Conservation (phyloP, 257 asterid species). For the Leonotis leonurus region DNA sequence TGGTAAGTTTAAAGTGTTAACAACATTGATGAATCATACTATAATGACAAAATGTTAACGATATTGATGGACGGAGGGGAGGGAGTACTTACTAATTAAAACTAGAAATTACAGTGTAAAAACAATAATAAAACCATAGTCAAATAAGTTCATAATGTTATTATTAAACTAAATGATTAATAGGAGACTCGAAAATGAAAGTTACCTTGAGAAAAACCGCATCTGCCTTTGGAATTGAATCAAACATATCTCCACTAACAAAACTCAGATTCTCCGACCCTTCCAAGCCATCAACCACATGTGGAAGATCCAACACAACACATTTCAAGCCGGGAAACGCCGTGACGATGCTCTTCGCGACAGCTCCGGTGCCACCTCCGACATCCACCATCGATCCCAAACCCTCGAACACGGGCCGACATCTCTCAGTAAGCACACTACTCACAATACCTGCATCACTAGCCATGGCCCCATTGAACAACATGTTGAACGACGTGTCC, state of each 20-base stretch:
- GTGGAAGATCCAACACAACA: conserved; percentile 16
- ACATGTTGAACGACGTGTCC: background rate
- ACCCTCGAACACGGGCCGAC: background rate
- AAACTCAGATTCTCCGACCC: conserved; percentile 8
- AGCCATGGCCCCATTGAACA: background rate
- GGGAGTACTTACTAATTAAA: no score
- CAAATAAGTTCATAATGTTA: no score
- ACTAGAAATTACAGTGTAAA: no score
- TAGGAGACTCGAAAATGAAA: no score
- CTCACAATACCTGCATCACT: background rate
- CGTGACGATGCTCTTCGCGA: background rate
- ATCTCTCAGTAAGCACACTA: background rate
- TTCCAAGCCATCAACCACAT: conserved; percentile 20
- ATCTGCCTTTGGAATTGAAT: conserved; percentile 9
- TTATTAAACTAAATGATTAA: no score
- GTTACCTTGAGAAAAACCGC: conserved; percentile 7
- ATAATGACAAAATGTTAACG: no score
- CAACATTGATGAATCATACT: no score
- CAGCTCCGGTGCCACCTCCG: conserved; percentile 2
- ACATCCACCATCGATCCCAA: conserved; percentile 10
- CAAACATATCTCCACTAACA: conserved; percentile 18
- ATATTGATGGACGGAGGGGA: no score
- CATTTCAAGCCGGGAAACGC: background rate
- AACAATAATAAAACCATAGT: no score
- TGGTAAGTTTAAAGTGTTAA: no score